Evolutionary conservation across 169 alveolate genomes (phyloP).

Genomic region (Eimeria tenella): DNA sequence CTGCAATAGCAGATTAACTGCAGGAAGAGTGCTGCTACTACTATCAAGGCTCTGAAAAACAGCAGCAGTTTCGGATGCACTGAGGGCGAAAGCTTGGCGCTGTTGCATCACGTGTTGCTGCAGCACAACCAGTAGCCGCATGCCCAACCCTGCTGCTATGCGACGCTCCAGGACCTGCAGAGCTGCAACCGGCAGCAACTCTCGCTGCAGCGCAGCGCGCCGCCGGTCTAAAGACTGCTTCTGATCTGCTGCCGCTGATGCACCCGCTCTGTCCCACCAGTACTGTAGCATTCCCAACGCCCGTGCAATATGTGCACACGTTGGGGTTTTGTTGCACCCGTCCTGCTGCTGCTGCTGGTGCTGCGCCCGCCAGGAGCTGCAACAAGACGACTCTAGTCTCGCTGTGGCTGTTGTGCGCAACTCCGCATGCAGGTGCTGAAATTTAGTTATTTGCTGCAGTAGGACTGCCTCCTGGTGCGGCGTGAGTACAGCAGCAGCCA

Average conservation of each 20-base stretch:
- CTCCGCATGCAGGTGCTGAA: constrained; percentile 53
- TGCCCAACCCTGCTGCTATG: constrained; percentile 34
- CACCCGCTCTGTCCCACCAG: constrained; percentile 54
- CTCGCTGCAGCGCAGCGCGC: constrained; percentile 25
- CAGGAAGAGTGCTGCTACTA: constrained; percentile 58
- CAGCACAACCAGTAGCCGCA: constrained; percentile 72
- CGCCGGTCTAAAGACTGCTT: constrained; percentile 12
- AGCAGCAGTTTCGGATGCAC: constrained; percentile 59
- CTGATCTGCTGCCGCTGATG: constrained; percentile 68
- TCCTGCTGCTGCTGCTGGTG: constrained; percentile 60
- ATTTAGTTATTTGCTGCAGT: constrained; percentile 54
- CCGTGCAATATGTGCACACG: constrained; percentile 35
- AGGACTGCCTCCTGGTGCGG: constrained; percentile 63
- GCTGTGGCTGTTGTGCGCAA: constrained; percentile 33
- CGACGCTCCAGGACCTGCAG: constrained; percentile 64
- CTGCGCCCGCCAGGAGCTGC: constrained; percentile 36
- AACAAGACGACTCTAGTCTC: constrained; percentile 47
- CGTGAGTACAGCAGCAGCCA: constrained; percentile 60
- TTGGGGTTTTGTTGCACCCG: constrained; percentile 45
- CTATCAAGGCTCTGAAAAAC: background rate
- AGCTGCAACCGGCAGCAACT: constrained; percentile 66
- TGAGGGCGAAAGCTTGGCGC: constrained; percentile 65
- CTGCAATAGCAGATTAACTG: constrained; percentile 28
- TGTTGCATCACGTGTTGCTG: constrained; percentile 72
- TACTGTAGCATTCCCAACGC: constrained; percentile 40